Base-by-base conservation (phyloP, 441 rosid genomes). In the Euphorbia schlechtendalii region DNA sequence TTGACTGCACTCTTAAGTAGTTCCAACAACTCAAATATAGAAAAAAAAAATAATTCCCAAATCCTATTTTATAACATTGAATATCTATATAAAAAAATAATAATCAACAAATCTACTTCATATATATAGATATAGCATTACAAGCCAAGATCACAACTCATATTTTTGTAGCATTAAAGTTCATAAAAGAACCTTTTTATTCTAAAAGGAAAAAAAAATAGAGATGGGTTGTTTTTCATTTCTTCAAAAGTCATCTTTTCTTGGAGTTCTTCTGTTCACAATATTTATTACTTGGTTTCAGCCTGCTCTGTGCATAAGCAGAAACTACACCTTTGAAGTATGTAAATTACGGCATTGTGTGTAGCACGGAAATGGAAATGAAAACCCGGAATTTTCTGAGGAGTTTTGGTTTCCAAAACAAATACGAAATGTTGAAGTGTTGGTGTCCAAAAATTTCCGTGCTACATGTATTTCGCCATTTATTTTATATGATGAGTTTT, bases 311-410 rank as follows among this genome's bases (percentile, higher is more conserved):
- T 52, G 64, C 64, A 46, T 69, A 6, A 80, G 77, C 24, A 77
- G 85, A 64, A 83, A 77, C 56, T 77, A 75, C 75, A 72, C 46
- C 49, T 79, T 82, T 74, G 65, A 78, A 45, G 86, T 82, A 77
- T 20, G 82, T 65, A 18, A 7, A 15, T 6, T 11, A 27, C 28
- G 64, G 51, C 64, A n/a, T 14, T 9, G 21, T 22, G 6, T 32
- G 34, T 32, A 32, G 34, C 34, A 32, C 34, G 6, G 6, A 32
- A 32, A 32, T 6, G 34, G 6, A 32, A 32, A 32, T 2, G 3
- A 32, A 6, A 32, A 3, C 3, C 6, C 6, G 34, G 34, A 32
- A 32, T 32, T 2, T 6, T 6, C 34, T 3, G 6, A 32, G 6
- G 4, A 32, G 6, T 6, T 32, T 32, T 32, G 6, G 34, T 32